These are phyloP conservation scores for Sporothrix variecibatus DNA, from an alignment of 2,329 filamentous ascomycete genomes.

Conservation along the genomic window DNA sequence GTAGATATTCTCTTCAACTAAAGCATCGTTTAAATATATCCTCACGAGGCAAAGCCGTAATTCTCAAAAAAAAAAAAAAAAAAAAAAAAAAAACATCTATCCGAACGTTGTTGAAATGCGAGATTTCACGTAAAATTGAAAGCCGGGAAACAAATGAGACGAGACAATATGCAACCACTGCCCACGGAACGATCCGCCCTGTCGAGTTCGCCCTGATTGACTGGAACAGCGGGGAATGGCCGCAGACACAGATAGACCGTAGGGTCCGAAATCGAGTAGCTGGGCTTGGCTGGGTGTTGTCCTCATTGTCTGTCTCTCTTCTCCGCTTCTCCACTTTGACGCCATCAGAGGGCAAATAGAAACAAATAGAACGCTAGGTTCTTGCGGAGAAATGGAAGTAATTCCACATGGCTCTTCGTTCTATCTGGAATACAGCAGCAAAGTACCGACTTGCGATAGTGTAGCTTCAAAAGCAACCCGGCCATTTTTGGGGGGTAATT, in stretches of 20 bases:
- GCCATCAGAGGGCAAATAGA: not conserved
- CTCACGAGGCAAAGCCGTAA: not conserved
- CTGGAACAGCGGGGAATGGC: not conserved
- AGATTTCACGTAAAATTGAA: not conserved
- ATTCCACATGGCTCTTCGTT: not conserved
- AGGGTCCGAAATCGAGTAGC: not conserved
- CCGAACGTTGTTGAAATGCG: not conserved
- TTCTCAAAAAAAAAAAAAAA: too few relatives aligned
- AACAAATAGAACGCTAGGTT: not conserved
- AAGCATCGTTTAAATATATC: not conserved
- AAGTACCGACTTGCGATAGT: too few relatives aligned
- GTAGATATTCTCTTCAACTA: not conserved
- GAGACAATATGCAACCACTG: not conserved
- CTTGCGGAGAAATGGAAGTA: not conserved
- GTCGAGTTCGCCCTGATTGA: not conserved
- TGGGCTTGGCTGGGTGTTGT: not conserved
- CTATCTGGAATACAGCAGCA: not conserved
- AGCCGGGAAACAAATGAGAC: not conserved
- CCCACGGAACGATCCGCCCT: not conserved
- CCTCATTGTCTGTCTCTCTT: not conserved
- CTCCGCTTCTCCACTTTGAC: slow-evolving; percentile 7
- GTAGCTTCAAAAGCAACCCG: too few relatives aligned
- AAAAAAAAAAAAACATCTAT: not conserved
- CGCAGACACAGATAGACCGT: not conserved
- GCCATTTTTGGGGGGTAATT: too few relatives aligned